Evolutionary conservation across 139 green algal species (phyloP), one percentile per base, ranked within the genome.

Genomic region (Chlorella vulgaris): DNA sequence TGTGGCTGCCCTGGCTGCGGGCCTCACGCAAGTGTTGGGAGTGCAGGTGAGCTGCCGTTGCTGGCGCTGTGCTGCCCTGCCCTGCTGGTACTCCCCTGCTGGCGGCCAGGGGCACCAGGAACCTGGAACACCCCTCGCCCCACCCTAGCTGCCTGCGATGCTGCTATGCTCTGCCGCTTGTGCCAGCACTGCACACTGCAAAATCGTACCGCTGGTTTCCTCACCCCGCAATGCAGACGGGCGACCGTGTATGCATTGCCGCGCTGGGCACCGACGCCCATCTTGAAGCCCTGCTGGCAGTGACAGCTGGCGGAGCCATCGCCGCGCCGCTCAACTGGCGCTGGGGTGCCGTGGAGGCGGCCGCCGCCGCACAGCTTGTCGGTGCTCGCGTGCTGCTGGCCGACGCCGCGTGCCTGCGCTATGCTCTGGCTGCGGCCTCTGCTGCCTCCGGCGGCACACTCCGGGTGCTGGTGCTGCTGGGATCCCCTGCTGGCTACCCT

Each of bases 281-380:
- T 28, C 66, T 95, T 13, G 87, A 92, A 35, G 79, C 81, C 2
- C 67, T 97, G 31, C 86, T 97, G 2, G 88, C 89, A 0, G 58
- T 83, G 0, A 36, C 83, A 0, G 90, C 92, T n/a, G 83, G 84
- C 5, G 93, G 93, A 15, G 85, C 67, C n/a, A 79, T 97, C 2
- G 83, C 85, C 2, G 91, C 80, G 13, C 94, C 93, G 0, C 65
- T 96, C 18, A 97, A 97, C 86, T 87, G 76, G 80, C 88, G 94
- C 24, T 78, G 83, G 83, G 51, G 50, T 61, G 50, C 60, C 13
- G 39, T 28, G 15, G 83, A 87, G 58, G 50, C 76, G 0, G 47
- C 75, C 2, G 33, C 77, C 47, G 77, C 81, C 43, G 61, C 42
- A 29, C 3, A 58, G 7, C 33, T 80, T 7, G 67, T 84, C 18